Evolutionary conservation across 2,329 filamentous ascomycete genomes (phyloP), one percentile per base, ranked within the genome.

Genomic region (Teratosphaeria gauchensis): DNA sequence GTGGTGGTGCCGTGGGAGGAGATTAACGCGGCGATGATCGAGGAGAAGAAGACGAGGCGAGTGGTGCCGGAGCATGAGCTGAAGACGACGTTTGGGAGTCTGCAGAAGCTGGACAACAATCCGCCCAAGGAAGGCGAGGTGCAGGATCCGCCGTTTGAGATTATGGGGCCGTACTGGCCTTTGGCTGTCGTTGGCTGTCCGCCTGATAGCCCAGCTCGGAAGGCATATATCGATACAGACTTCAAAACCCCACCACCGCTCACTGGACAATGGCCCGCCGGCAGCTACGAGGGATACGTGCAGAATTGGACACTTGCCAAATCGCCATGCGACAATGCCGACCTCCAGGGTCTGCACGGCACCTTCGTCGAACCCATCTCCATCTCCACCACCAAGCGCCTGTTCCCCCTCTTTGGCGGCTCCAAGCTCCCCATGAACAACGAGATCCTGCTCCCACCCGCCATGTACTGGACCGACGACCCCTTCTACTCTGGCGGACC

Each of bases 341-440:
- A 75, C 33, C 68, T 81, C 3, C 74, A 76, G 60, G 72, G 71
- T 16, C 65, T 77, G 0, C 79, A 81, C 59, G 79, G 78, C 35
- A 73, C 73, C 2, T 79, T 81, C 56, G 73, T 80, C 32, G 76
- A 78, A 56, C 78, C 78, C 2, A 68, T 77, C n/a, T 76, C 77
- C 3, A 71, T 76, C 3, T 71, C 71, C 1, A 77, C 73, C n/a
- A 75, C 76, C 0, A 70, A 72, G 48, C 68, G 72, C 21, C 69
- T 81, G 30, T 72, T 80, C 54, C 79, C 79, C 7, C 65, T 81
- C 1, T 81, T 82, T 52, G 76, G 78, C 2, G 77, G 77, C 11
- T 78, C 76, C 12, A 81, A 82, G 59, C 67, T 81, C 0, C 68
- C 74, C 1, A 72, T 77, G 66, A 80, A 79, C 68, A 81, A 80